Conservation (phyloP, 2,329 filamentous ascomycete species). For the Whalleya microplaca region DNA sequence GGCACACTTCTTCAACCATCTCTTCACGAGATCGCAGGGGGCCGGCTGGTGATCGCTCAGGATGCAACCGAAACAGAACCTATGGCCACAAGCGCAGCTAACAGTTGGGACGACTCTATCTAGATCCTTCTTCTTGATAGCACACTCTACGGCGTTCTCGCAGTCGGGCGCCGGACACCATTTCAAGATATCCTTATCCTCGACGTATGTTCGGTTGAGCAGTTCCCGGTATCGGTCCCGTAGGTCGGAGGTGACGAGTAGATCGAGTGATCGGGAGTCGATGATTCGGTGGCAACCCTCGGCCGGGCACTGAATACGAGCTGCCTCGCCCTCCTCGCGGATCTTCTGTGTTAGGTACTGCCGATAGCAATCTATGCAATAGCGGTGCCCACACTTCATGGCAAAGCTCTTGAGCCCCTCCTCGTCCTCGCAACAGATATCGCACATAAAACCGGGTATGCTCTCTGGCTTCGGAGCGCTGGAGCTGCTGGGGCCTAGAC, state of each 20-base stretch:
- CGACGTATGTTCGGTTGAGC: constrained; percentile 91
- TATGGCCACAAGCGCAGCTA: constrained; percentile 78
- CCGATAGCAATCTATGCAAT: constrained; percentile 88
- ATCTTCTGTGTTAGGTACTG: constrained; percentile 95
- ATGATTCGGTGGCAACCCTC: constrained; percentile 88
- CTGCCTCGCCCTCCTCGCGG: constrained; percentile 91
- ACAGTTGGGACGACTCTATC: constrained; percentile 87
- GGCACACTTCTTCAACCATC: constrained; percentile 97
- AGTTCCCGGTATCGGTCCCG: constrained; percentile 76
- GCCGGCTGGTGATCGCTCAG: constrained; percentile 90
- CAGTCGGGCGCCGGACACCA: constrained; percentile 99
- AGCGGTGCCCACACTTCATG: constrained; percentile 93
- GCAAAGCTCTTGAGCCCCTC: constrained; percentile 80
- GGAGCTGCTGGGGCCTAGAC: constrained; percentile 69
- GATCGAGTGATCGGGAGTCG: constrained; percentile 82
- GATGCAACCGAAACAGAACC: constrained; percentile 95
- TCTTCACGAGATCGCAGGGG: constrained; percentile 88
- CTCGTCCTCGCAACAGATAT: constrained; percentile 94
- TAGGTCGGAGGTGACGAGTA: constrained; percentile 67
- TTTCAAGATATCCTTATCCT: constrained; percentile 92
- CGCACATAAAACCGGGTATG: constrained; percentile 80
- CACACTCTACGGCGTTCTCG: constrained; percentile 87
- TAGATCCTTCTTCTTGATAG: constrained; percentile 85
- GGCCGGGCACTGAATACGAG: constrained; percentile 89
- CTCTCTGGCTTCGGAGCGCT: constrained; percentile 69